Conservation (phyloP, 2,329 filamentous ascomycete genomes). For the Pseudocercospora fuligena region DNA sequence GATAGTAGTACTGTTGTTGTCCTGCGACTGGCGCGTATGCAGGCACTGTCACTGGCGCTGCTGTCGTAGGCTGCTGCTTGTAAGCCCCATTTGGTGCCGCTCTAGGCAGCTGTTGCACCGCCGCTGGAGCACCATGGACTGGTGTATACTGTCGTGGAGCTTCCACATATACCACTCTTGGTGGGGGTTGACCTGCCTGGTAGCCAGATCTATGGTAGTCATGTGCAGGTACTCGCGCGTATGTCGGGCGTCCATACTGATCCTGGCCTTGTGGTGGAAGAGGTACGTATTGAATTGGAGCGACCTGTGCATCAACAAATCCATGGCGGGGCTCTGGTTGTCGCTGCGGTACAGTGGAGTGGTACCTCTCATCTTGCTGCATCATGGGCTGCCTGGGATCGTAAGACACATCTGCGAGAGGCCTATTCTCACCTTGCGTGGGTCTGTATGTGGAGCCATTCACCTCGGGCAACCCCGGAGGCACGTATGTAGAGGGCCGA, state of each 20-base stretch:
- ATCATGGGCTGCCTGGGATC: constrained; percentile 15
- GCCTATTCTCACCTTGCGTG: constrained; percentile 8
- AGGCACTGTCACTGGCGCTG: constrained; percentile 12
- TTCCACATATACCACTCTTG: constrained; percentile 21
- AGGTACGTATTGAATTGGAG: constrained; percentile 30
- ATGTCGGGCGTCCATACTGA: constrained; percentile 11
- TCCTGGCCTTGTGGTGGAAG: constrained; percentile 10
- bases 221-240: background rate
- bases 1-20: constrained; percentile 32
- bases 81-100: constrained; percentile 5
- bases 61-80: background rate
- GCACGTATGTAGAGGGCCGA: constrained; percentile 1
- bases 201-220: constrained; percentile 1
- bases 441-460: constrained; percentile 3
- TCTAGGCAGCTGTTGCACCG: constrained; percentile 38
- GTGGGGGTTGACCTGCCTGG: background rate
- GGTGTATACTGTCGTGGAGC: constrained; percentile 24
- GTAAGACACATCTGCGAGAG: constrained; percentile 4
- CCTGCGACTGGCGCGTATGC: constrained; percentile 10
- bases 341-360: background rate
- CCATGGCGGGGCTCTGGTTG: constrained; percentile 12
- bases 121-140: constrained; percentile 42
- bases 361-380: constrained; percentile 7
- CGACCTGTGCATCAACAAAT: constrained; percentile 30
- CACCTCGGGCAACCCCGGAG: background rate